These are phyloP conservation scores for Arthrobotrys sinensis DNA, from an alignment of 2,329 filamentous ascomycete species.

Conservation along the genomic window DNA sequence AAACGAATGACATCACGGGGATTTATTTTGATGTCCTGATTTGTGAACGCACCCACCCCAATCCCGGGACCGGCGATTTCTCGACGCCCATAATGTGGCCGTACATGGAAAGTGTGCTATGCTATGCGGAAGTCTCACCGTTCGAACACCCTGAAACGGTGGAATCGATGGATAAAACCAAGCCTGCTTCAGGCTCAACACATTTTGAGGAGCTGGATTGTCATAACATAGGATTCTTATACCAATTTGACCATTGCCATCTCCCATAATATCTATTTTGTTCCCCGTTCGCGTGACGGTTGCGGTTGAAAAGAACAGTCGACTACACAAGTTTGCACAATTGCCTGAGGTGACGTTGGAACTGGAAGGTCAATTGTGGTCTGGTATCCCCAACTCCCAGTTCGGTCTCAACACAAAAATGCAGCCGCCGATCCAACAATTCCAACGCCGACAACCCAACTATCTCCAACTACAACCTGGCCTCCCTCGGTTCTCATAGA, in stretches of 20 bases:
- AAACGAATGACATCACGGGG: conserved; percentile 26
- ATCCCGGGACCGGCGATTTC: neutral
- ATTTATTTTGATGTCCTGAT: neutral
- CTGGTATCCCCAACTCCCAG: conserved; percentile 1
- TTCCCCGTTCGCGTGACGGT: neutral
- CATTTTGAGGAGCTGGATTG: conserved; percentile 34
- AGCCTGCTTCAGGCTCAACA: conserved; percentile 57
- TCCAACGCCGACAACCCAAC: conserved; percentile 22
- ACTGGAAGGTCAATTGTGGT: conserved; percentile 23
- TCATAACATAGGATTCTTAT: conserved; percentile 13
- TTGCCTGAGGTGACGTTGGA: neutral
- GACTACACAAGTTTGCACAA: conserved; percentile 1
- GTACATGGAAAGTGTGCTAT: conserved; percentile 29
- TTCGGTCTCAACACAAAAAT: conserved; percentile 29
- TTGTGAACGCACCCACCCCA: neutral
- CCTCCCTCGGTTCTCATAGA: neutral
- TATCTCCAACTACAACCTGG: neutral
- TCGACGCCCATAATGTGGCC: conserved; percentile 4
- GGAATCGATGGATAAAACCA: conserved; percentile 43
- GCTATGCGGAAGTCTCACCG: conserved; percentile 23
- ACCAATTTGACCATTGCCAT: conserved; percentile 4
- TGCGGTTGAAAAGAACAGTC: too few relatives aligned
- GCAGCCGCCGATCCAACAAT: conserved; percentile 40
- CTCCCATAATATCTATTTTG: conserved; percentile 1
- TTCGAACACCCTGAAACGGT: conserved; percentile 57